Base-by-base conservation (phyloP, 2,329 filamentous ascomycete genomes). In the Westerdykella sp. region DNA sequence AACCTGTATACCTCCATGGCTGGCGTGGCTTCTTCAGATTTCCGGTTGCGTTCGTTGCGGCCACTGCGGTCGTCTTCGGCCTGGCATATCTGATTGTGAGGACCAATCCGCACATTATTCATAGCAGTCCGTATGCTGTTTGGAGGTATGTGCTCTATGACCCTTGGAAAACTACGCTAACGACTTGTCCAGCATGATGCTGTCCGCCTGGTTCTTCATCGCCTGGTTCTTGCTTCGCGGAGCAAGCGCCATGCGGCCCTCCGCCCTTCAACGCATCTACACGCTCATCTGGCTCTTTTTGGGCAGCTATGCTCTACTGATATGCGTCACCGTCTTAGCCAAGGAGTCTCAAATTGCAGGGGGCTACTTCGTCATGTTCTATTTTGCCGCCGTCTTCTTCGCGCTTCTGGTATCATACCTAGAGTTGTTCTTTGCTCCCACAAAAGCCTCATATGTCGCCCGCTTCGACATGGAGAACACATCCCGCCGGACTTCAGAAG, bases 21-120 rank as follows among this genome's bases (percentile, higher is more conserved):
- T 83, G 84, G 74, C 83, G 83, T 55, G 93, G 93, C 1, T 81
- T 94, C 57, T 87, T 88, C 67, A 80, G 91, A 28, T 93, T 88
- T 53, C 89, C 90, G 0, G 70, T 95, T 39, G 80, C 88, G 1
- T 73, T 95, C 34, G 59, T 76, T 15, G 73, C 87, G 28, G 77
- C 90, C 1, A 79, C 78, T 1, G 81, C 75, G 1, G 70, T 85
- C n/a, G 80, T 85, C 0, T 65, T 94, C 18, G 86, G 80, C 0
- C 73, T 87, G 14, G 84, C 86, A 1, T 85, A 85, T 53, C 68
- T 97, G 40, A 58, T 95, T 34, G 79, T 79, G 31, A 94, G 93
- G 65, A 71, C 91, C 60, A 97, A 97, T 60, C 89, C 91, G 1
- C 78, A 87, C 56, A 88, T 97, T 55, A 73, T 93, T n/a, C 93